Base-by-base conservation (phyloP, 495 filamentous ascomycete genomes). In the Penicillium canescens region DNA sequence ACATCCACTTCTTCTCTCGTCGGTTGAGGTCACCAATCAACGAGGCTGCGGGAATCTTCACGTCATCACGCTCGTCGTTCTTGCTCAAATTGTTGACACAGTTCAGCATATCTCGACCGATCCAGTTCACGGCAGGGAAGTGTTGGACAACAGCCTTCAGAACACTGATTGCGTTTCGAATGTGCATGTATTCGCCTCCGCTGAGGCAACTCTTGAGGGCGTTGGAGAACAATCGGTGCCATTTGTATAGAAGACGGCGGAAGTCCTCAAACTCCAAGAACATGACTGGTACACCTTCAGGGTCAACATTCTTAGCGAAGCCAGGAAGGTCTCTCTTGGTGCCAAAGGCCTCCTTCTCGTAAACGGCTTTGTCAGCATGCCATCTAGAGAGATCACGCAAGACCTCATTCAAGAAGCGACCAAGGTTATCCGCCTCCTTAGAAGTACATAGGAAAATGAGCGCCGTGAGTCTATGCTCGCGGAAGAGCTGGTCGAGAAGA, bases 121-220 rank as follows among this genome's bases (percentile, higher is more conserved):
- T 91, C 76, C 89, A 92, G 60, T 94, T 92, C 40, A 98, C 84
- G 12, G 83, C 83, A 21, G 95, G 95, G 80, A 95, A 98, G 60
- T 84, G 77, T 26, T 88, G 82, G 31, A 86, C 79, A 36, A 95
- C 78, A 6, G 83, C 80, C 65, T 94, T 96, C 47, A 97, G 77
- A n/a, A 98, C 74, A 50, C 86, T 92, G 58, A 97, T 95, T 31
- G 92, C 90, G 65, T 99, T 99, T 11, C 91, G 84, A 64, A 98
- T 96, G 67, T 96, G 92, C 91, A 96, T 98, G 80, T 94, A 99
- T 66, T 99, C 92, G 55, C 80, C 84, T 11, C 85, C 83, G 13
- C 81, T 79, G 23, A 98, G 78, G 68, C 92, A 96, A 16, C 75
- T 78, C 60, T 89, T 89, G 39, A 99, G 69, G 2, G 92, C 90